Percentiles rank a stretch among this genome's conserved stretches.
Conservation (phyloP, 768 basidiomycete genomes). For the Mycena galericulata region DNA sequence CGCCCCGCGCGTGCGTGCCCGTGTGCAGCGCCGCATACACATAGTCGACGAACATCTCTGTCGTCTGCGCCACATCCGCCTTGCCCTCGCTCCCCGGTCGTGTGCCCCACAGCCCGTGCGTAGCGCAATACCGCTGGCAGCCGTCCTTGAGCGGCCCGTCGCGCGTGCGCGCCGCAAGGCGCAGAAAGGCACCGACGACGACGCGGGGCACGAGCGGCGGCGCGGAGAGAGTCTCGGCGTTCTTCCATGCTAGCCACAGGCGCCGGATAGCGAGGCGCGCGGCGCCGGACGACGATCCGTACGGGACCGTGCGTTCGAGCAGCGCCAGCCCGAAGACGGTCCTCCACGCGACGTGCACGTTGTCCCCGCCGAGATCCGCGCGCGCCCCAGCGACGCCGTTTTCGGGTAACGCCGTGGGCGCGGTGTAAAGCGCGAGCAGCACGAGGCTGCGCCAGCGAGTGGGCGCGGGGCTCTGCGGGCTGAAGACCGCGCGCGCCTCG, state of each 20-base stretch:
- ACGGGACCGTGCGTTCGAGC: constrained; percentile 46
- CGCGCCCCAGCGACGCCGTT: background rate
- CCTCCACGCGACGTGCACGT: constrained; percentile 47
- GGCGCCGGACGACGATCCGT: constrained; percentile 14
- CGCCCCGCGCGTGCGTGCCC: constrained; percentile 42
- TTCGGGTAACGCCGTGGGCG: constrained; percentile 10
- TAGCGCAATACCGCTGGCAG: constrained; percentile 49
- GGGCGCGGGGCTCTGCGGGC: background rate
- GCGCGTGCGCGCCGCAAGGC: constrained; percentile 51
- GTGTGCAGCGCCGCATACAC: constrained; percentile 31
- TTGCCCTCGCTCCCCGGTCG: constrained; percentile 25
- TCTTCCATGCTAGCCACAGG: constrained; percentile 59
- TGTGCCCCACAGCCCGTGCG: constrained; percentile 43
- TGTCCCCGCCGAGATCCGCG: background rate
- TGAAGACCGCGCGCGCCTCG: constrained; percentile 14
- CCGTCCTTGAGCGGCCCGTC: constrained; percentile 52
- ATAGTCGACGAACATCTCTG: constrained; percentile 51
- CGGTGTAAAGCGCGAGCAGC: constrained; percentile 49
- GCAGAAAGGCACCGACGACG: constrained; percentile 58
- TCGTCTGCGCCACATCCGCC: constrained; percentile 41
- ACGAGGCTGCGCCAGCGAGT: constrained; percentile 58
- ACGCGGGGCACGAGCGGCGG: constrained; percentile 48
- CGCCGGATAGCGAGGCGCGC: constrained; percentile 35
- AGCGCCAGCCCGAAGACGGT: constrained; percentile 55
- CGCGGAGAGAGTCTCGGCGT: constrained; percentile 26